Evolutionary conservation across 2,329 filamentous ascomycete species (phyloP), one percentile per base, ranked within the genome.

Genomic region (Sporothrix luriei): DNA sequence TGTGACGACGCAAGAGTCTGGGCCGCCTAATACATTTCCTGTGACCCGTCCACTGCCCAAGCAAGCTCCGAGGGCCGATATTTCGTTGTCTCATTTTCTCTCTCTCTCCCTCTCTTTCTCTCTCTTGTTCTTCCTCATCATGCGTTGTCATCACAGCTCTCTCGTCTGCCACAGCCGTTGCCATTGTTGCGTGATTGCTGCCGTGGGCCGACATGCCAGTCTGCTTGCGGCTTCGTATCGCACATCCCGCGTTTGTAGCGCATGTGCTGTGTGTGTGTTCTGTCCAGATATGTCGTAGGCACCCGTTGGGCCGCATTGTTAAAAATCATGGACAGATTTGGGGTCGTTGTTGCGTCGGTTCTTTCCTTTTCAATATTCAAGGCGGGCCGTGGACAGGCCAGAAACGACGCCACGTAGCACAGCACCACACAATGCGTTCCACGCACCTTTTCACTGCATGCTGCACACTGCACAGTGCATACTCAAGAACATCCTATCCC

Each of bases 381-480:
- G 62, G 59, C 64, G 68, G 66, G 40, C 64, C 29, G 62, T 33
- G 59, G 72, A 71, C 68, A 62, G 70, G 71, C 52, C 55, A 46
- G 21, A 59, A 67, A 69, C 54, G 46, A 68, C 71, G 72, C 72
- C 72, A 73, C 72, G 72, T 73, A 73, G 71, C 72, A 70, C 66
- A 71, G 64, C 57, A 68, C 68, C 51, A 62, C 55, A 21, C 33
- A 40, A 5, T 43, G 5, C 14, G n/a, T 21, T 46, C 49, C 49
- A 46, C n/a, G n/a, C 51, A 24, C 10, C 6, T 38, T 59, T 59
- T 59, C 10, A 16, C 29, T 40, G 26, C 21, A 57, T 16, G n/a
- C 48, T 46, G 26, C 43, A n/a, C 24, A 13, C 33, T 64, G 24
- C 48, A 54, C 29, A 14, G n/a, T 24, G 4, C 4, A 11, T 13